Percentiles rank a stretch among this genome's conserved stretches.
Conservation (phyloP, 2,329 filamentous ascomycete genomes). For the Arthrobotrys megalospora region DNA sequence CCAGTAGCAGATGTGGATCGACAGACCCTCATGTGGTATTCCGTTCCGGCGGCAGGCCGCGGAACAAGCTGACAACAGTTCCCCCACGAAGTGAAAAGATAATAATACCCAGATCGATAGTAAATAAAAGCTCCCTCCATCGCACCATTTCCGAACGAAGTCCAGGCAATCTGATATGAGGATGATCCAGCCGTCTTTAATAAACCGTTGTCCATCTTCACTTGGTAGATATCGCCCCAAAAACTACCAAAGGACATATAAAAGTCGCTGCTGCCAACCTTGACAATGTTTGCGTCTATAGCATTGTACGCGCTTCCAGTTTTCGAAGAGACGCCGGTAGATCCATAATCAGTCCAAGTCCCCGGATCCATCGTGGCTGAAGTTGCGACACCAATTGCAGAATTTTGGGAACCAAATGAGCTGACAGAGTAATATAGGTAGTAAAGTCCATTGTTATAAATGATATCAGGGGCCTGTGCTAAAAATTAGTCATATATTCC, state of each 20-base stretch:
- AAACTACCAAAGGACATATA: constrained; percentile 78
- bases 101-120: constrained; percentile 74
- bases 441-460: constrained; percentile 73
- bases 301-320: constrained; percentile 72
- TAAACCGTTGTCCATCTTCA: constrained; percentile 68
- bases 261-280: constrained; percentile 68
- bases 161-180: constrained; percentile 72
- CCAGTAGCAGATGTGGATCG: constrained; percentile 71
- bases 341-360: constrained; percentile 75
- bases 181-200: constrained; percentile 65
- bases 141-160: constrained; percentile 71
- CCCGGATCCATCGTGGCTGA: constrained; percentile 71
- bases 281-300: constrained; percentile 74
- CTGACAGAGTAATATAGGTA: constrained; percentile 78
- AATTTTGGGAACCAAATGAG: constrained; percentile 74
- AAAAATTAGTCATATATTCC: background rate
- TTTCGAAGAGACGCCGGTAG: constrained; percentile 71
- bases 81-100: constrained; percentile 76
- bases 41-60: constrained; percentile 72
- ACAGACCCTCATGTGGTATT: constrained; percentile 79
- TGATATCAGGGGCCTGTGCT: constrained; percentile 75
- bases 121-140: constrained; percentile 74
- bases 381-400: constrained; percentile 74
- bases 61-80: constrained; percentile 75
- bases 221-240: constrained; percentile 77